Evolutionary conservation across 1,284 basidiomycete species (phyloP), one percentile per base, ranked within the genome.

Genomic region (Ceratobasidium sp.): DNA sequence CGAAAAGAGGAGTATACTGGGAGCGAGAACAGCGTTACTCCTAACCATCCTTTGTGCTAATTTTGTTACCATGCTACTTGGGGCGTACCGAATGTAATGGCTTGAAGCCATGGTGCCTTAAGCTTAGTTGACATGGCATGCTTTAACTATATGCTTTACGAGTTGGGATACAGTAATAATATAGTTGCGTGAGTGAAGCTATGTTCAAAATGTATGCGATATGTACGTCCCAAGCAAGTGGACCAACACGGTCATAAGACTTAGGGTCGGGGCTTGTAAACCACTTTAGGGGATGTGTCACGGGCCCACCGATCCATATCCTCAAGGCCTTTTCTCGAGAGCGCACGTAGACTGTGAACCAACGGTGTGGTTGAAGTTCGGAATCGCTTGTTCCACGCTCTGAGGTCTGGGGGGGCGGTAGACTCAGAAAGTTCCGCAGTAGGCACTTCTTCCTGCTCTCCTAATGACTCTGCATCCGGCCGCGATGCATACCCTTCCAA

Each of bases 381-480:
- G 52, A 67, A 67, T 29, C 64, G 38, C 40, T 67, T 67, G 29
- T 67, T 67, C 64, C 64, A 67, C 27, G 34, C 64, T 32, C 42
- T 40, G 34, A 67, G 52, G 31, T 35, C 29, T 7, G 38, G 8
- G 7, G 45, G 45, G 10, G 52, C 3, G n/a, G 25, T 4, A 17
- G 29, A 34, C 15, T 17, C 52, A 4, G 64, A 54, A 45, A 35
- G 29, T 13, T 43, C 49, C 4, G 34, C 60, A n/a, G 32, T 40
- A 17, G 49, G 38, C 10, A 29, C 47, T 1, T 15, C 17, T 34
- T 55, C 64, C 17, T 25, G 35, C 32, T 22, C 8, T 17, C 3
- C 15, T 12, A 22, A 17, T 22, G 6, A 13, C 6, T 22, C 34
- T 4, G 29, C 40, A 7, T n/a, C 25, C 27, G 52, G 27, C 7